Evolutionary conservation across 306 rosid species (phyloP), one percentile per base, ranked within the genome.

Genomic region (Vigna angularis): DNA sequence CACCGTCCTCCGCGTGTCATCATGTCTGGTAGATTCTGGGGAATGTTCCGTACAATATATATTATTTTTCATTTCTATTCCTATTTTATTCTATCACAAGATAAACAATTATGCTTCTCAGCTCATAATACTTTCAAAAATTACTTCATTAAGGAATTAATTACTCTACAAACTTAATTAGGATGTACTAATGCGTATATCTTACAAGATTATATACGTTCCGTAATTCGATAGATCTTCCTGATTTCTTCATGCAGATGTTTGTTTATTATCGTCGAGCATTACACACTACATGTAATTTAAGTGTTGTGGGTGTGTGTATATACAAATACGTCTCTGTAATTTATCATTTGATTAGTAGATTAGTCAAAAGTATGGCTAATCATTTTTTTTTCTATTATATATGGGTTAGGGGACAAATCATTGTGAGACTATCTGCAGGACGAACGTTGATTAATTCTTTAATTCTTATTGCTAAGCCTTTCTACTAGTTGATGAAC

Each of bases 11-110:
- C 0, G 24, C 48, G 48, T 63, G 69, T 63, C 48, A 63, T 63
- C 69, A 26, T 63, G 26, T 1, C 49, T 34, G 48, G 69, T 48
- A 63, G 69, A 63, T 63, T 63, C 47, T 4, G 7, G 69, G 8
- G 15, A 63, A 34, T 34, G 47, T 63, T 36, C 47, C 26, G 69
- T 63, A 63, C 69, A 63, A 36, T n/a, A 7, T 2, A 63, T 59
- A 26, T 18, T 18, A 6, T 32, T 14, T 32, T 63, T 0, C 68
- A 63, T 28, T 61, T 61, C 1, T 2, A 59, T 14, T 14, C 22
- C 7, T 9, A 55, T 24, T 26, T 15, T 55, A 7, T 52, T 17
- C 0, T 55, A 22, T 11, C 16, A 57, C 12, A 58, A 26, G 3
- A 58, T 58, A 58, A 58, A 58, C 13, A 12, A 58, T 24, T 20